Conservation (phyloP, 768 basidiomycete genomes). For the Rhodotorula sphaerocarpa region DNA sequence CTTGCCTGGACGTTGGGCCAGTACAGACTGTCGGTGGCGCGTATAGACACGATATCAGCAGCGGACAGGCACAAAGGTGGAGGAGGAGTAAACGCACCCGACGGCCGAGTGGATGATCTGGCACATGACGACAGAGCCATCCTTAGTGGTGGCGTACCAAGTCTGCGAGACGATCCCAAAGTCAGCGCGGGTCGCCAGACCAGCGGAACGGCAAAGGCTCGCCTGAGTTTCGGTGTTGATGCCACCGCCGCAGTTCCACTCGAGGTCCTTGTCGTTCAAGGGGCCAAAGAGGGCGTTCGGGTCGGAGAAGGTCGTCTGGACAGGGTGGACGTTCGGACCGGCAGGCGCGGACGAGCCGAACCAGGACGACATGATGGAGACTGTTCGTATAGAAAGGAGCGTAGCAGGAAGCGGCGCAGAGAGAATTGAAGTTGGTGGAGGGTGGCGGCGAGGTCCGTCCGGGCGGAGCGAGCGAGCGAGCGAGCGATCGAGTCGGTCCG, state of each 20-base stretch:
- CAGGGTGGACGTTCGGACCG: constrained; percentile 66
- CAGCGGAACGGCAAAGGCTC: too few relatives aligned
- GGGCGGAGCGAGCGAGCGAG: too few relatives aligned
- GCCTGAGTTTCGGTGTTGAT: constrained; percentile 61
- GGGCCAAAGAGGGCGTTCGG: constrained; percentile 62
- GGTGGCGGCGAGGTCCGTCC: too few relatives aligned
- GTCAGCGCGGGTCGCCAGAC: too few relatives aligned
- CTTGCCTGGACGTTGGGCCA: constrained; percentile 73
- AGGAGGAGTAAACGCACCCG: constrained; percentile 55
- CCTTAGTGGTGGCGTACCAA: constrained; percentile 71
- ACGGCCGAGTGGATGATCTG: constrained; percentile 54
- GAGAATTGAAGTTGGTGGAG: neutral
- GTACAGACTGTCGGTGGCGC: constrained; percentile 40
- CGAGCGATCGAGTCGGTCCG: too few relatives aligned
- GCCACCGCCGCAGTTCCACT: constrained; percentile 73
- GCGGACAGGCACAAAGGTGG: too few relatives aligned
- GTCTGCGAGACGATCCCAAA: too few relatives aligned
- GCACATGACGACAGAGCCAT: constrained; percentile 62
- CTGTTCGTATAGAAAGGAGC: too few relatives aligned
- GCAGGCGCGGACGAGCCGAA: constrained; percentile 26
- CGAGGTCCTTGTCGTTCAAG: constrained; percentile 63
- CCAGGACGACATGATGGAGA: constrained; percentile 34
- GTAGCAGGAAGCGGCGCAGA: too few relatives aligned
- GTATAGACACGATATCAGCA: too few relatives aligned
- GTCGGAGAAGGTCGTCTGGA: constrained; percentile 54